Conservation (phyloP, 2,329 filamentous ascomycete species). For the Colletotrichum agaves region DNA sequence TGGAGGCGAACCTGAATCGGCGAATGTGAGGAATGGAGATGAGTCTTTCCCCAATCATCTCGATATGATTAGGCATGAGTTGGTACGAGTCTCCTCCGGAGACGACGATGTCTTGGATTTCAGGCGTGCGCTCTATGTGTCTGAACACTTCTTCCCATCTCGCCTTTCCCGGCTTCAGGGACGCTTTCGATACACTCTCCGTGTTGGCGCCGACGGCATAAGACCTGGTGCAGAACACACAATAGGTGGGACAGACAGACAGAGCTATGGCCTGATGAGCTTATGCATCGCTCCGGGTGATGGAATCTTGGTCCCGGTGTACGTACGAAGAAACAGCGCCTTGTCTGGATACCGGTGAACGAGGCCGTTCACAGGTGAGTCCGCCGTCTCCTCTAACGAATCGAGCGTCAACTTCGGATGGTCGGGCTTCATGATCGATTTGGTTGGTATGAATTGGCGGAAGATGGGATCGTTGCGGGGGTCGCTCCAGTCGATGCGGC, state of each 20-base stretch:
- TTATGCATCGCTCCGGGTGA: too few species aligned
- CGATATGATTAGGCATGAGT: slow-evolving; percentile 62
- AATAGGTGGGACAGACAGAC: slow-evolving; percentile 71
- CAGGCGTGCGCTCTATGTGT: slow-evolving; percentile 63
- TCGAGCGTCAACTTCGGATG: slow-evolving; percentile 66
- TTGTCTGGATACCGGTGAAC: slow-evolving; percentile 74
- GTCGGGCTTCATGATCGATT: slow-evolving; percentile 62
- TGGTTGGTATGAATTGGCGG: slow-evolving; percentile 68
- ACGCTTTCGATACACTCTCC: slow-evolving; percentile 58
- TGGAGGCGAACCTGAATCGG: slow-evolving; percentile 70
- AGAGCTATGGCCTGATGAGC: slow-evolving; percentile 53
- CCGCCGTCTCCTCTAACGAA: slow-evolving; percentile 66
- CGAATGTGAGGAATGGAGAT: slow-evolving; percentile 67
- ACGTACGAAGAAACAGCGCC: slow-evolving; percentile 68
- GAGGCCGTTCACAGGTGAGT: slow-evolving; percentile 66
- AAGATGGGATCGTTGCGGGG: slow-evolving; percentile 69
- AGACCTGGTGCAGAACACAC: slow-evolving; percentile 70
- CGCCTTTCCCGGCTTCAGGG: slow-evolving; percentile 50
- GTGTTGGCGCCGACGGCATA: slow-evolving; percentile 68
- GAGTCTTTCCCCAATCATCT: slow-evolving; percentile 64
- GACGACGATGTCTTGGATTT: slow-evolving; percentile 68
- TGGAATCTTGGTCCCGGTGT: neutral
- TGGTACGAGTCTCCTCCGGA: slow-evolving; percentile 73
- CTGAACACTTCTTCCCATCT: slow-evolving; percentile 68
- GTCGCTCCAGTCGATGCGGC: slow-evolving; percentile 67